phyloP scores from a whole-genome alignment of 768 basidiomycete species.

The Astraeus odoratus region DNA sequence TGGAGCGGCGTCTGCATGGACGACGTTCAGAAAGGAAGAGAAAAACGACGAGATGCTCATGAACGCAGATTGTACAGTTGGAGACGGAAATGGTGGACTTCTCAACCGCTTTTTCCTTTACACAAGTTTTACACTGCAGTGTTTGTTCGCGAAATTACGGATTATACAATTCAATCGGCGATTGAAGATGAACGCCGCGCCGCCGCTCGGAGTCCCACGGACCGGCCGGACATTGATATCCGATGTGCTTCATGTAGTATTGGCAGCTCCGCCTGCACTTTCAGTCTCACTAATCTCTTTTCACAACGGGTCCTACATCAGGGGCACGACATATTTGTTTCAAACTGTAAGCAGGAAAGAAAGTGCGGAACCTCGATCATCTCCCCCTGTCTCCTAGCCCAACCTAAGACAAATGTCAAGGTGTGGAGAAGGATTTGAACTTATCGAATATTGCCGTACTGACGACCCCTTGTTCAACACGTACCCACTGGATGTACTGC shows the following conservation, averaged over 20 bases:
- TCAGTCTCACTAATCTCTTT: slow-evolving; percentile 9
- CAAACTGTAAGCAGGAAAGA: no score
- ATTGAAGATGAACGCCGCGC: slow-evolving; percentile 8
- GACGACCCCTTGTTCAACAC: no score
- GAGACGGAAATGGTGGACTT: background rate
- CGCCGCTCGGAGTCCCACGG: background rate
- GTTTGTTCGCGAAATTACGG: slow-evolving; percentile 23
- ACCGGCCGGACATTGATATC: no score
- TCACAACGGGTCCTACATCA: background rate
- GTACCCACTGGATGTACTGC: no score
- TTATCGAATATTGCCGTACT: no score
- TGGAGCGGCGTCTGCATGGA: slow-evolving; percentile 36
- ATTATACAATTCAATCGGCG: slow-evolving; percentile 13
- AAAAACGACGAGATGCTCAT: slow-evolving; percentile 41
- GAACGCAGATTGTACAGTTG: slow-evolving; percentile 6
- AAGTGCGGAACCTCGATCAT: no score
- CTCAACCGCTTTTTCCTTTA: slow-evolving; percentile 1
- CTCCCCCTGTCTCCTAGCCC: no score
- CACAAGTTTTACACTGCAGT: slow-evolving; percentile 7
- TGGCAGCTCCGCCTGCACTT: no score
- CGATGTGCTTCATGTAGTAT: no score
- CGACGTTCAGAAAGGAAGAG: slow-evolving; percentile 35
- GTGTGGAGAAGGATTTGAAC: no score
- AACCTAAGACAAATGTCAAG: no score
- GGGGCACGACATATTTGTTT: no score